Conservation (phyloP, 768 basidiomycete genomes). For the Lactifluus echinatus region DNA sequence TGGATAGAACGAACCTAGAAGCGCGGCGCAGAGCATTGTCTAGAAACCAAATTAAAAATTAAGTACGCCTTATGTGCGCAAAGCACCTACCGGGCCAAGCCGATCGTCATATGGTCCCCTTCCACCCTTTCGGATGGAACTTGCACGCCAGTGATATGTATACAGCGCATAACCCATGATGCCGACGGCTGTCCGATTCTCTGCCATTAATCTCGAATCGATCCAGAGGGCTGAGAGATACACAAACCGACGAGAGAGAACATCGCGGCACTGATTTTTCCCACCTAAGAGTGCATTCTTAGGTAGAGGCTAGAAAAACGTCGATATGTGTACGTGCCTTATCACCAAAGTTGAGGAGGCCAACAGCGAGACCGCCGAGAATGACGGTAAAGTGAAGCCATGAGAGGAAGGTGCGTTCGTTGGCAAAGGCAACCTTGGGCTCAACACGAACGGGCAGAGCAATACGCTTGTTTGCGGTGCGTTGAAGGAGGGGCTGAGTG, state of each 20-base stretch:
- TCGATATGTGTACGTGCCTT: constrained; percentile 43
- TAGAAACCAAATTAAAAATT: constrained; percentile 27
- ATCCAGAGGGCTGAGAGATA: neutral
- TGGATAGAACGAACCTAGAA: constrained; percentile 47
- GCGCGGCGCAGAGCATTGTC: constrained; percentile 77
- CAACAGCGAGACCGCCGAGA: constrained; percentile 91
- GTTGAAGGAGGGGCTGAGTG: constrained; percentile 93
- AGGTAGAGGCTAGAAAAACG: neutral
- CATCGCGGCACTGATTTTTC: constrained; percentile 93
- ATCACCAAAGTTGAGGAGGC: constrained; percentile 96
- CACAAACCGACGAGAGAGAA: constrained; percentile 86
- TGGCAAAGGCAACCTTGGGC: constrained; percentile 92
- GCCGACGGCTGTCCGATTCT: constrained; percentile 61
- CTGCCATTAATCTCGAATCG: neutral
- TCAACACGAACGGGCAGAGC: constrained; percentile 93
- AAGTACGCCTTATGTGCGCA: neutral
- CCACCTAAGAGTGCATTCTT: constrained; percentile 45
- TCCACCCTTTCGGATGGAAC: constrained; percentile 83
- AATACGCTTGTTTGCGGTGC: constrained; percentile 89
- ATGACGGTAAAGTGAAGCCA: constrained; percentile 99
- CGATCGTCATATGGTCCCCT: constrained; percentile 96
- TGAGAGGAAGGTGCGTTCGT: constrained; percentile 93
- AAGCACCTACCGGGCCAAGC: constrained; percentile 74
- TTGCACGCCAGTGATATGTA: constrained; percentile 95
- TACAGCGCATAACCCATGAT: constrained; percentile 96